These are phyloP conservation scores for Lentinula novae-zelandiae DNA, from an alignment of 1,284 basidiomycete species.

Conservation along the genomic window DNA sequence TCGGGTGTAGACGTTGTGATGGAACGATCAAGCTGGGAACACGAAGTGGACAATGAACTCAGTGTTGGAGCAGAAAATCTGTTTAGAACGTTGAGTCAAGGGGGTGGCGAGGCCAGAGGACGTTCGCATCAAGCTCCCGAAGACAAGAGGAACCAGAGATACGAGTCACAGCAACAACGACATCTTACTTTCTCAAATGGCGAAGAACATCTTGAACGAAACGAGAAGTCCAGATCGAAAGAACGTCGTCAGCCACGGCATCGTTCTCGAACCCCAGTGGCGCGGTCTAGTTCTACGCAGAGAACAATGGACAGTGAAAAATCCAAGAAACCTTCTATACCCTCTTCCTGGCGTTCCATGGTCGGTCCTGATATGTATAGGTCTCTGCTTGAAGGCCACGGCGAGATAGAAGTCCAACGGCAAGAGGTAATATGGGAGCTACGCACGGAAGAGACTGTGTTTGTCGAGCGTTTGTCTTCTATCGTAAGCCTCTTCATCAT, in stretches of 20 bases:
- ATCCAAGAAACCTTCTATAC: not conserved
- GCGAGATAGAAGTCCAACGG: slow-evolving; percentile 46
- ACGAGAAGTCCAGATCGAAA: not conserved
- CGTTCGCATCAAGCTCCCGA: slow-evolving; percentile 6
- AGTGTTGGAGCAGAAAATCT: slow-evolving; percentile 52
- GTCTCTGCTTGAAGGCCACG: slow-evolving; percentile 13
- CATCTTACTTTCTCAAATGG: not conserved
- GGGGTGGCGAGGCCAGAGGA: slow-evolving; percentile 12
- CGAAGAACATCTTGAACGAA: not conserved
- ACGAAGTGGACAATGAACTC: slow-evolving; percentile 32
- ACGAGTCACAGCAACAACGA: not conserved
- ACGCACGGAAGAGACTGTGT: slow-evolving; percentile 62
- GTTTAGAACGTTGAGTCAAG: slow-evolving; percentile 37
- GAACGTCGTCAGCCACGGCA: slow-evolving; percentile 8
- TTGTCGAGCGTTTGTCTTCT: slow-evolving; percentile 61
- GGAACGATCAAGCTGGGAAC: slow-evolving; percentile 31
- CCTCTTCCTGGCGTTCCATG: slow-evolving; percentile 9
- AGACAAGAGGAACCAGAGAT: not conserved
- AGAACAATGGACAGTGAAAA: not conserved
- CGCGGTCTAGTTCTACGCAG: not conserved
- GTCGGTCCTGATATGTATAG: slow-evolving; percentile 7
- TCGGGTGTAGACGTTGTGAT: slow-evolving; percentile 40
- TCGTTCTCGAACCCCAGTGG: slow-evolving; percentile 3
- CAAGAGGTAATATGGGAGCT: slow-evolving; percentile 71
- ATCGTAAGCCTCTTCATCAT: slow-evolving; percentile 69